Evolutionary conservation across 169 alveolate genomes (phyloP).

Genomic region (Plasmodium berghei): DNA sequence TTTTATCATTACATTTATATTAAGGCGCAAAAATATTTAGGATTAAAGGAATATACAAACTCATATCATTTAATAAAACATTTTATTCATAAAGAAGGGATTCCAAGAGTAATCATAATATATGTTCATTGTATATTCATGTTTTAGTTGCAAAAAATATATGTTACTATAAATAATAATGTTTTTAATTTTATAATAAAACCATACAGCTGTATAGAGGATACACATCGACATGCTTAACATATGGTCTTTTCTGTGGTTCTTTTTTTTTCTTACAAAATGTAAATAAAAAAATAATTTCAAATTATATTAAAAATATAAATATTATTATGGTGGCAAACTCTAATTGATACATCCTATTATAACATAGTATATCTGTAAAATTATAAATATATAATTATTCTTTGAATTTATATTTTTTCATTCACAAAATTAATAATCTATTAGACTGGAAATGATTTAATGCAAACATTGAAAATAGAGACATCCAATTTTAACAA

Average conservation of each 20-base stretch:
- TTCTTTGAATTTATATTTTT: not conserved
- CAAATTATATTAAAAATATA: not conserved
- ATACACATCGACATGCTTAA: constrained; percentile 54
- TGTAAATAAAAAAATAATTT: constrained; percentile 20
- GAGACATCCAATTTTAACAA: constrained; percentile 46
- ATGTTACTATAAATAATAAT: not conserved
- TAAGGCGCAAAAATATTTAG: constrained; percentile 61
- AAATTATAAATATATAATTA: not conserved
- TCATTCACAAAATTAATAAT: not conserved
- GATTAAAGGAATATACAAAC: constrained; percentile 26
- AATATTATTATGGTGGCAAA: not conserved
- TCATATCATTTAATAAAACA: constrained; percentile 36
- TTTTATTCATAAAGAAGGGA: constrained; percentile 30
- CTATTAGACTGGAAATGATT: constrained; percentile 33
- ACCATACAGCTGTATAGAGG: constrained; percentile 56
- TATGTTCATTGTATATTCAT: not conserved
- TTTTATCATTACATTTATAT: not conserved
- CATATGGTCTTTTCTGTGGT: constrained; percentile 62
- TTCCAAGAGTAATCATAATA: constrained; percentile 26
- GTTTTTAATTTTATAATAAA: not conserved
- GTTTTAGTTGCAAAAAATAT: not conserved
- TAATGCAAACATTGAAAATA: constrained; percentile 22
- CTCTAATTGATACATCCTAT: not conserved
- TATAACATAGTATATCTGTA: not conserved
- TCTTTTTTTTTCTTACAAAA: constrained; percentile 60